phyloP scores from a whole-genome alignment of 2,329 filamentous ascomycete species.

The Sporothrix schenckii region DNA sequence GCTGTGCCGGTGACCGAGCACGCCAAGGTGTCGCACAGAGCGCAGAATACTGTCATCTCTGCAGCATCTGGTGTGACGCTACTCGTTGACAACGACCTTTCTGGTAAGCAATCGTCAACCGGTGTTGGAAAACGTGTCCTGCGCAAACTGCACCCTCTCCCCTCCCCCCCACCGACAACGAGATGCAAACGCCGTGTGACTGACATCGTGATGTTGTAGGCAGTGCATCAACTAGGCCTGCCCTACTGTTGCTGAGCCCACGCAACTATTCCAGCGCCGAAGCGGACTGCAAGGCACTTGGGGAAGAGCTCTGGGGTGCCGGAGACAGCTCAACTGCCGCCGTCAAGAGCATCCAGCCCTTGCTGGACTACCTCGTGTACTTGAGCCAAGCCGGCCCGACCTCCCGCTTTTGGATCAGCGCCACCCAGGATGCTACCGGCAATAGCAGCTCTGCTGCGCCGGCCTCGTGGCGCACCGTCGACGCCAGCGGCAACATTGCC shows the following conservation, averaged over 20 bases:
- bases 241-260: conserved; percentile 45
- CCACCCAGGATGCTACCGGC: conserved; percentile 28
- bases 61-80: conserved; percentile 44
- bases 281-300: conserved; percentile 44
- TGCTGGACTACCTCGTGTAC: conserved; percentile 46
- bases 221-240: conserved; percentile 42
- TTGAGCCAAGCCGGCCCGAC: conserved; percentile 37
- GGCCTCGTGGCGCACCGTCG: conserved; percentile 38
- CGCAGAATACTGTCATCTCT: neutral
- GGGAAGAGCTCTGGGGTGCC: conserved; percentile 48
- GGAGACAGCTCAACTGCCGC: conserved; percentile 32
- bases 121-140: too few species aligned
- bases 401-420: conserved; percentile 46
- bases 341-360: conserved; percentile 41
- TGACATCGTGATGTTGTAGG: conserved; percentile 39
- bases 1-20: conserved; percentile 28
- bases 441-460: neutral
- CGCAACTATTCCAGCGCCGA: conserved; percentile 41
- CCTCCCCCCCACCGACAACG: neutral
- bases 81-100: conserved; percentile 48
- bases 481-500: conserved; percentile 39
- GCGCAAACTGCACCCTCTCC: neutral
- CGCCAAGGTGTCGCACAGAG: conserved; percentile 1
- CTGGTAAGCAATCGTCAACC: conserved; percentile 39
- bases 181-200: too few species aligned